Percentiles rank a stretch among this genome's conserved stretches.
These are phyloP conservation scores for Globisporangium acanthophoron DNA, from an alignment of 352 stramenopile genomes.

Conservation along the genomic window DNA sequence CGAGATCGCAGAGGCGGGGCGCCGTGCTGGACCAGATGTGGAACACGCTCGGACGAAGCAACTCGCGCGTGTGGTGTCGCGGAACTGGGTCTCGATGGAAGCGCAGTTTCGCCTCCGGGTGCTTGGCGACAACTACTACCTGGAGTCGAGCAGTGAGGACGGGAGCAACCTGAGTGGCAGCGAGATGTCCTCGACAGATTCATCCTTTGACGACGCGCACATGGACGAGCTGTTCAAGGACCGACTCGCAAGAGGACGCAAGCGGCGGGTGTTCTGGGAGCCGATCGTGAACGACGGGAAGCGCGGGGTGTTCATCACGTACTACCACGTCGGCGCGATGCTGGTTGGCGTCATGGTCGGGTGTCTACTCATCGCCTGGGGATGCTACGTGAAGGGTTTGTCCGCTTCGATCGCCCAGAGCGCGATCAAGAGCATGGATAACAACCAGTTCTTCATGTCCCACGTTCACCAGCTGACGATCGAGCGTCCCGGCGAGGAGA, in stretches of 20 bases:
- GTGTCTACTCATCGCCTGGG: slow-evolving; percentile 58
- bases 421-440: slow-evolving; percentile 59
- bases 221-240: slow-evolving; percentile 21
- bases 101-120: slow-evolving; percentile 43
- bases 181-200: slow-evolving; percentile 3
- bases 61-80: slow-evolving; percentile 14
- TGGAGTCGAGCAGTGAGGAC: slow-evolving; percentile 42
- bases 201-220: slow-evolving; percentile 20
- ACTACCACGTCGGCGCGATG: slow-evolving; percentile 68
- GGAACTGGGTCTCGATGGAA: slow-evolving; percentile 27
- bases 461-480: slow-evolving; percentile 69
- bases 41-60: slow-evolving; percentile 15
- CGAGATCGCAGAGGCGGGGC: neutral
- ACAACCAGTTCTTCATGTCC: slow-evolving; percentile 55
- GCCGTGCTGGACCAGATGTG: neutral
- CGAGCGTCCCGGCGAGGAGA: slow-evolving; percentile 54
- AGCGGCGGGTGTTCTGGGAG: slow-evolving; percentile 53
- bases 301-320: slow-evolving; percentile 75
- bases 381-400: slow-evolving; percentile 69
- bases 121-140: slow-evolving; percentile 55
- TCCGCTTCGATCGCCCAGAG: slow-evolving; percentile 58
- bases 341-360: slow-evolving; percentile 33
- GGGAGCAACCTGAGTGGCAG: slow-evolving; percentile 16
- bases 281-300: slow-evolving; percentile 72
- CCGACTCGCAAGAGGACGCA: slow-evolving; percentile 7